Percentiles rank a stretch among this genome's conserved stretches.
Conservation (phyloP, 2,329 filamentous ascomycete species). For the Bretziella fagacearum region DNA sequence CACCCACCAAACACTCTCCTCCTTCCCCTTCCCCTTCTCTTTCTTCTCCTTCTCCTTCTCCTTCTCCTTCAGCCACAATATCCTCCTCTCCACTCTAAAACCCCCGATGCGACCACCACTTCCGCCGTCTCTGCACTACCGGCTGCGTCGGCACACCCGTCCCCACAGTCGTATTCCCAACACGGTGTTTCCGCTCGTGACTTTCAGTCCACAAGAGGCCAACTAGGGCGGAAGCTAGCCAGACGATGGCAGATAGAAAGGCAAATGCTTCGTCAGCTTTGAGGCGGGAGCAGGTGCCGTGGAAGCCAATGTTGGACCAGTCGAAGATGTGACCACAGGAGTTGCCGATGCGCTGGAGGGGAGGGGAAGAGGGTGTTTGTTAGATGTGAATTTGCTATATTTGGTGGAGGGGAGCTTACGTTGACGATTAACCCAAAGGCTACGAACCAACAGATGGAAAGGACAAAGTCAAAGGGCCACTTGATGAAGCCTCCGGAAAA, state of each 20-base stretch:
- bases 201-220: constrained; percentile 37
- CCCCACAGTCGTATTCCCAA: not conserved
- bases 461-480: constrained; percentile 53
- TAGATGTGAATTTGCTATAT: too few species aligned
- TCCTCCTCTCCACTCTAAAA: not conserved
- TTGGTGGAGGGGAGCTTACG: constrained; percentile 24
- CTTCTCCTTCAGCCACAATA: not conserved
- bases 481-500: constrained; percentile 48
- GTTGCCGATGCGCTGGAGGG: constrained; percentile 25
- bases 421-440: constrained; percentile 50
- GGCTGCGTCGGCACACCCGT: not conserved
- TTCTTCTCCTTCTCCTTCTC: not conserved
- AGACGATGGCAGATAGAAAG: constrained; percentile 54
- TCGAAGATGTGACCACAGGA: constrained; percentile 40
- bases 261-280: constrained; percentile 55
- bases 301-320: constrained; percentile 39
- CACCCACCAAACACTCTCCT: not conserved
- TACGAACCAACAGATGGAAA: constrained; percentile 54
- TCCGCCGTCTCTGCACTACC: not conserved
- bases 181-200: constrained; percentile 17
- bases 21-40: not conserved
- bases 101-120: not conserved
- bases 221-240: constrained; percentile 47
- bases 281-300: constrained; percentile 42
- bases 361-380: not conserved